These are phyloP conservation scores for Ramaria sp. DNA, from an alignment of 768 basidiomycete species.

Conservation along the genomic window DNA sequence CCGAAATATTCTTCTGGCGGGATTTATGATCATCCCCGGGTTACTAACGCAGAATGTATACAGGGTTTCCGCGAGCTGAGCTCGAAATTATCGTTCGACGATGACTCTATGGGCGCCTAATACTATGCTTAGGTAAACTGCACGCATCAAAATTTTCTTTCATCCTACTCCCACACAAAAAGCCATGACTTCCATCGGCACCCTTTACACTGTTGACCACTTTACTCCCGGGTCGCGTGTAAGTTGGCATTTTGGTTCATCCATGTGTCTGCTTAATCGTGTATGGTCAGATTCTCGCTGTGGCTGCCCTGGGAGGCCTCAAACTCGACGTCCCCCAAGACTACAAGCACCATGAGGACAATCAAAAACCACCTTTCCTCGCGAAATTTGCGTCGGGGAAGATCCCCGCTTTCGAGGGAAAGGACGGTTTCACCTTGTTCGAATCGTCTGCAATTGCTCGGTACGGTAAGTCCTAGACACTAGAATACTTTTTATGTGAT, in stretches of 20 bases:
- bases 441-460: conserved; percentile 77
- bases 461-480: conserved; percentile 58
- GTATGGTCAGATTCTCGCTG: conserved; percentile 35
- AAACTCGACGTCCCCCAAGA: conserved; percentile 39
- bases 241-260: neutral
- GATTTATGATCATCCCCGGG: too few species aligned
- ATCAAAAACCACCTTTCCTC: conserved; percentile 60
- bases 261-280: neutral
- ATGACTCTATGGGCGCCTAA: too few species aligned
- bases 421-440: conserved; percentile 68
- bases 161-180: neutral
- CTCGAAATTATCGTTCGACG: too few species aligned
- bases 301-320: conserved; percentile 50
- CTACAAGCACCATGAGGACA: conserved; percentile 54
- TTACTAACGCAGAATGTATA: too few species aligned
- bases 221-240: neutral
- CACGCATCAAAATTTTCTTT: too few species aligned
- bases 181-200: conserved; percentile 11
- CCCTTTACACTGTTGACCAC: conserved; percentile 1
- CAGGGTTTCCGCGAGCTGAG: too few species aligned
- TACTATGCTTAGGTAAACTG: too few species aligned
- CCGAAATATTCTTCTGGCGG: too few species aligned
- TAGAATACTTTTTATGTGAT: conserved; percentile 25
- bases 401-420: conserved; percentile 72
- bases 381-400: conserved; percentile 74